Percentiles rank a stretch among this genome's conserved stretches.
Conservation (phyloP, 345 rosid genomes). For the Iberis pinnata region DNA sequence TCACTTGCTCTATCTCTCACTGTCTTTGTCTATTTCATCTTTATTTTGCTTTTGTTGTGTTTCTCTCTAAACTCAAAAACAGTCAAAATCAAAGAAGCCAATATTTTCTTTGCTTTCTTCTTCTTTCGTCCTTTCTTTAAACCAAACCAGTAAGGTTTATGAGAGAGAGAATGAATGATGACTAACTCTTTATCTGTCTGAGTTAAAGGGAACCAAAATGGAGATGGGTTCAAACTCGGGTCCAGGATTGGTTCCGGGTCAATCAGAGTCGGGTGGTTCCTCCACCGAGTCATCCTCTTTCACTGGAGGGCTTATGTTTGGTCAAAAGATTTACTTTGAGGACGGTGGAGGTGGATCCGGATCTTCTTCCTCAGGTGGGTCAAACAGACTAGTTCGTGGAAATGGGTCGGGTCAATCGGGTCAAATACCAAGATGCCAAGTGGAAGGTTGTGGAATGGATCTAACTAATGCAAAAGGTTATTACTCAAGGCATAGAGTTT, state of each 20-base stretch:
- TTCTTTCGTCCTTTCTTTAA: conserved; percentile 18
- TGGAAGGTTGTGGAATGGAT: conserved; percentile 89
- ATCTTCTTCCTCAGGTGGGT: conserved; percentile 30
- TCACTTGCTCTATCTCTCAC: conserved; percentile 27
- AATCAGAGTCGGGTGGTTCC: conserved; percentile 50
- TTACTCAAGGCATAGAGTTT: conserved; percentile 89
- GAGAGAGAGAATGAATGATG: conserved; percentile 16
- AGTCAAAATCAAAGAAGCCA: conserved; percentile 28
- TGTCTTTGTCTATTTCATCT: conserved; percentile 42
- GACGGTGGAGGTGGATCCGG: conserved; percentile 40
- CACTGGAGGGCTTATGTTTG: conserved; percentile 71
- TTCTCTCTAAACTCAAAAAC: conserved; percentile 17
- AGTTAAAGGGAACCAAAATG: no score
- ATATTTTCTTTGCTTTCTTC: conserved; percentile 20
- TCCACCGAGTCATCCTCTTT: conserved; percentile 48
- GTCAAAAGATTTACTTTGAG: conserved; percentile 73
- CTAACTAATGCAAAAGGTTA: conserved; percentile 89
- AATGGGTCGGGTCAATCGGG: conserved; percentile 37
- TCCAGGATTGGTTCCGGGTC: conserved; percentile 33
- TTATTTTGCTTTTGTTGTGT: conserved; percentile 14
- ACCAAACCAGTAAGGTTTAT: conserved; percentile 15
- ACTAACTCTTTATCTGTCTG: conserved; percentile 17
- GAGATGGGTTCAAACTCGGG: conserved; percentile 70
- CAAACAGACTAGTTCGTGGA: conserved; percentile 37
- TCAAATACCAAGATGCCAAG: conserved; percentile 85